A percentile compares a stretch with the other conserved stretches of the same genome.
phyloP scores from a whole-genome alignment of 192 early-diverging fungal species.

The Coemansia sp. region DNA sequence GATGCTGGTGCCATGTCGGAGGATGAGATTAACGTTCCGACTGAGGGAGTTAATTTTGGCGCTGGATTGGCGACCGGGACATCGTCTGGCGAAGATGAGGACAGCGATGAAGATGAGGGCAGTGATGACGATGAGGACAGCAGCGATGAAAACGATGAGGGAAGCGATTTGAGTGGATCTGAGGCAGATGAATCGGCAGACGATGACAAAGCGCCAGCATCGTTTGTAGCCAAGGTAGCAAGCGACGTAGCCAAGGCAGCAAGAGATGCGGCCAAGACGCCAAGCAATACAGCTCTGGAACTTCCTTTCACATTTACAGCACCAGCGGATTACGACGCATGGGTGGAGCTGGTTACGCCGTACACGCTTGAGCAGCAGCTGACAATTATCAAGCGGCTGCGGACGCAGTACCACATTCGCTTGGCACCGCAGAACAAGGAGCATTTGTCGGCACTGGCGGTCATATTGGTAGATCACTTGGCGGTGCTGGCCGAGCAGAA shows the following conservation, averaged over 20 bases:
- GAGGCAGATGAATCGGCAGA: conserved; percentile 42
- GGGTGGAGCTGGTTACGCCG: conserved; percentile 64
- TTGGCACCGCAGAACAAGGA: conserved; percentile 78
- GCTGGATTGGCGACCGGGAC: conserved; percentile 40
- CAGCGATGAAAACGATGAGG: conserved; percentile 54
- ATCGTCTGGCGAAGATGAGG: conserved; percentile 10
- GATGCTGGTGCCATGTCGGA: conserved; percentile 29
- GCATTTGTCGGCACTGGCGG: conserved; percentile 67
- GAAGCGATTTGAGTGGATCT: conserved; percentile 38
- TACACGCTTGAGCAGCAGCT: conserved; percentile 68
- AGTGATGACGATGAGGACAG: conserved; percentile 57
- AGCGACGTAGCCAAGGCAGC: conserved; percentile 8
- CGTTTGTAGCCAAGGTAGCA: not conserved
- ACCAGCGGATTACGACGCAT: conserved; percentile 70
- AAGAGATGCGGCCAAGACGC: not conserved
- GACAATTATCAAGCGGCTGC: conserved; percentile 77
- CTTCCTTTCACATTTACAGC: conserved; percentile 85
- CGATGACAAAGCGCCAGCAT: not conserved
- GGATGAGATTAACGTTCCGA: conserved; percentile 47
- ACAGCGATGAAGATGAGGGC: conserved; percentile 29
- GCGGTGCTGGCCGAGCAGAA: conserved; percentile 63
- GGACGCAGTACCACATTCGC: conserved; percentile 80
- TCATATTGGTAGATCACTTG: conserved; percentile 70
- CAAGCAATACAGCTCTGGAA: conserved; percentile 38
- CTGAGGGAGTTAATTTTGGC: conserved; percentile 31